Base-by-base conservation (phyloP, 2,329 filamentous ascomycete genomes). In the Monilinia laxa region DNA sequence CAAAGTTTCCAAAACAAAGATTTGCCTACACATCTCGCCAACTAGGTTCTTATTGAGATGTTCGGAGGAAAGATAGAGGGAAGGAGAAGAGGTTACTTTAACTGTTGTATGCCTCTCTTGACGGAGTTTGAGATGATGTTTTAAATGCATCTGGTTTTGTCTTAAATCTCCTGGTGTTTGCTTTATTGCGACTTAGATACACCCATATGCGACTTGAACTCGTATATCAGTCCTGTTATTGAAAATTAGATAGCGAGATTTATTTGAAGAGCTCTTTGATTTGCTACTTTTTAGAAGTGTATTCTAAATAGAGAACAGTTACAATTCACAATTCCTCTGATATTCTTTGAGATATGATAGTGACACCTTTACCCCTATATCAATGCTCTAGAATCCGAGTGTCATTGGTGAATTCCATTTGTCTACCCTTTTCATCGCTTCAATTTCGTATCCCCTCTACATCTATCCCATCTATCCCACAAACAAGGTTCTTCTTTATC, bases 1-100 rank as follows among this genome's bases (percentile, higher is more conserved):
- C 77, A 78, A 52, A 45, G 73, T 14, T 76, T 76, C 70, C 68
- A 63, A 42, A 76, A 72, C 63, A 75, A 74, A 58, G 71, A 25
- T 25, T 68, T 16, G 71, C 72, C 11, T 66, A 71, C 49, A 73
- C 58, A 31, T 10, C 58, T 62, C 45, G 58, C 58, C 58, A 62
- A 60, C n/a, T 62, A 62, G n/a, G 20, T 62, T n/a, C 20, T 11
- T 2, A 3, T 25, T 38, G 18, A 47, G 7, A 35, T 25, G 11
- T 57, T 55, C 6, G 23, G 16, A 35, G 57, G 38, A 31, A 16
- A 20, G n/a, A 35, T 49, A 64, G 28, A 64, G 25, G 5, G 35
- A 35, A 4, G 11, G 9, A 31, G 31, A 38, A 35, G 40, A 64
- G 38, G 23, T 14, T 20, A 51, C 4, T 20, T 7, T 18, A 60